A percentile compares a stretch with the other conserved stretches of the same genome.
These are phyloP conservation scores for Neonectria neomacrospora DNA, from an alignment of 2,329 filamentous ascomycete genomes.

Conservation along the genomic window DNA sequence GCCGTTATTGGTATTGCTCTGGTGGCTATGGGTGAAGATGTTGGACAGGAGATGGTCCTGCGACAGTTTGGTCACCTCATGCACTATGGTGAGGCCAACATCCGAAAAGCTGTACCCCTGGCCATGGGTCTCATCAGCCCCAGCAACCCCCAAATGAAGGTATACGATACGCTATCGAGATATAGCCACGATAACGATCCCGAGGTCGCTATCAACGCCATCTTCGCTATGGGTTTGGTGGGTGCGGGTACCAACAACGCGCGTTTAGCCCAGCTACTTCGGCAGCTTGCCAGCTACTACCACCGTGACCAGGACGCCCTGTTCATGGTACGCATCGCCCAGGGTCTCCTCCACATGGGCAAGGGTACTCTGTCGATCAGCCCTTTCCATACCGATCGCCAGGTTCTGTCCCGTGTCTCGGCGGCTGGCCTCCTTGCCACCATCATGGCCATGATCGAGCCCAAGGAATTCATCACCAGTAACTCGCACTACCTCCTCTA, in stretches of 20 bases:
- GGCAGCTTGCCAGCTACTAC: conserved; percentile 97
- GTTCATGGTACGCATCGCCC: conserved; percentile 99
- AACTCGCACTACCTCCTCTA: conserved; percentile 92
- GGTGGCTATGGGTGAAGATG: conserved; percentile 97
- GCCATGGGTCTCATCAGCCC: conserved; percentile 97
- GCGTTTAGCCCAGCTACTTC: conserved; percentile 89
- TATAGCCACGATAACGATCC: conserved; percentile 99
- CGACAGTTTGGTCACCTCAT: conserved; percentile 98
- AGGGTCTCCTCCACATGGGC: conserved; percentile 98
- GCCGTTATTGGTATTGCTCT: conserved; percentile 93
- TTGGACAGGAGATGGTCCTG: conserved; percentile 98
- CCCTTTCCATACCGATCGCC: conserved; percentile 99
- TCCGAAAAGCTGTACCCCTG: conserved; percentile 92
- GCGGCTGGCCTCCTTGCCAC: conserved; percentile 90
- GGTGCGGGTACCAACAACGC: conserved; percentile 99
- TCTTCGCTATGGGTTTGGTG: conserved; percentile 98
- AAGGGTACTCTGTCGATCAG: conserved; percentile 96
- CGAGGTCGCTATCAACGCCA: conserved; percentile 97
- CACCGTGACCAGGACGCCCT: conserved; percentile 94
- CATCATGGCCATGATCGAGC: conserved; percentile 92
- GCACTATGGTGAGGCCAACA: conserved; percentile 98
- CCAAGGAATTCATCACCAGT: conserved; percentile 81
- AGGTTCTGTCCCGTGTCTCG: conserved; percentile 91
- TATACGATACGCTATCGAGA: conserved; percentile 96
- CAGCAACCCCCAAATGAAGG: conserved; percentile 99